phyloP scores from a whole-genome alignment of 768 basidiomycete genomes.

The Tricholoma furcatifolium region DNA sequence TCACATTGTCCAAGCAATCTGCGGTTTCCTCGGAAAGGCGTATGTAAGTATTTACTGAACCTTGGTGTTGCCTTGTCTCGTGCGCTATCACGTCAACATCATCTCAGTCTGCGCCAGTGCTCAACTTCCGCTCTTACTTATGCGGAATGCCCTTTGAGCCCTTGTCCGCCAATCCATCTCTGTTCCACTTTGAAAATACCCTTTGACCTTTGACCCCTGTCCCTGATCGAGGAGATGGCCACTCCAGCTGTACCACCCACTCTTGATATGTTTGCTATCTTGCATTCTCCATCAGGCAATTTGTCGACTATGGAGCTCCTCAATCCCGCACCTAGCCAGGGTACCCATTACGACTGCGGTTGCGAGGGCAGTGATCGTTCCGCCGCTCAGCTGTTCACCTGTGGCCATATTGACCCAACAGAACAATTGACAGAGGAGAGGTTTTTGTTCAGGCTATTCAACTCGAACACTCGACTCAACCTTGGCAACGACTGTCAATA shows the following conservation, averaged over 20 bases:
- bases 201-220: slow-evolving; percentile 12
- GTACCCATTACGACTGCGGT: slow-evolving; percentile 6
- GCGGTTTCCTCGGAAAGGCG: too few species aligned
- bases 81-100: too few species aligned
- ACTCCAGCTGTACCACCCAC: slow-evolving; percentile 2
- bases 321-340: not conserved
- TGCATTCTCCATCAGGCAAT: slow-evolving; percentile 18
- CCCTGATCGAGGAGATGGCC: slow-evolving; percentile 12
- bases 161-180: not conserved
- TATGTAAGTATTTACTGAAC: too few species aligned
- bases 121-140: too few species aligned
- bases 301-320: slow-evolving; percentile 5
- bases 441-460: not conserved
- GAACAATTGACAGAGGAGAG: not conserved
- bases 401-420: too few species aligned
- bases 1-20: too few species aligned
- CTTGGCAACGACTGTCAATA: not conserved
- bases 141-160: not conserved
- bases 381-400: not conserved
- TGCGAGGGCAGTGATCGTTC: not conserved
- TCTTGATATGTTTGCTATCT: slow-evolving; percentile 13
- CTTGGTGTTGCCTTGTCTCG: too few species aligned
- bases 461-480: not conserved
- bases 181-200: not conserved
- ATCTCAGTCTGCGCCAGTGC: too few species aligned